A percentile compares a stretch with the other conserved stretches of the same genome.
These are phyloP conservation scores for Rhododendron griersonianum DNA, from an alignment of 148 eudicot species.

Conservation along the genomic window DNA sequence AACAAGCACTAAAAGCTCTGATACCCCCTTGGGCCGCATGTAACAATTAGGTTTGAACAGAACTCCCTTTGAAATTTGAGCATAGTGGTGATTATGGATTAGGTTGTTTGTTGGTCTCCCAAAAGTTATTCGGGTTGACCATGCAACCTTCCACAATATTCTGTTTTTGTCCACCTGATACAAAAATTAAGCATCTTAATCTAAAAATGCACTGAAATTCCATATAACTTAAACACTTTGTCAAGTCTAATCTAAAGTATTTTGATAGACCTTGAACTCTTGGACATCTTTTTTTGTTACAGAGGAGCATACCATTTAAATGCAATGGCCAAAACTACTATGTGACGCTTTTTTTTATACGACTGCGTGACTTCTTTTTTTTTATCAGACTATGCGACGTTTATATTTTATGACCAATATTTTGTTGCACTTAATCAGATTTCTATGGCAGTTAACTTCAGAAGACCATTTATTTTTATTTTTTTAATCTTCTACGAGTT, in stretches of 20 bases:
- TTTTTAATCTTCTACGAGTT: not conserved
- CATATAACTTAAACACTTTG: not conserved
- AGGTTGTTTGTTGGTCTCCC: not conserved
- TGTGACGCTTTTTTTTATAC: not conserved
- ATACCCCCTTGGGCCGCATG: not conserved
- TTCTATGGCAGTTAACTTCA: not conserved
- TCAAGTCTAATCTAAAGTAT: not conserved
- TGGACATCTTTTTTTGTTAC: not conserved
- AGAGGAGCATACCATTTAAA: not conserved
- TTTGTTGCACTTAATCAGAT: not conserved
- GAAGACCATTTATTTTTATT: not conserved
- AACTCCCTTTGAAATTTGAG: not conserved
- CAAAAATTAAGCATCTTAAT: not conserved
- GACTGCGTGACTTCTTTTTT: too few relatives aligned
- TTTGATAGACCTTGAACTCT: not conserved
- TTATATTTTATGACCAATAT: not conserved
- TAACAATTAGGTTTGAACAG: not conserved
- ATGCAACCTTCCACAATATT: not conserved
- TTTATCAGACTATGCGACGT: not conserved
- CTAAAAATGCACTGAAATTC: not conserved
- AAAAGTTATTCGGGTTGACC: not conserved
- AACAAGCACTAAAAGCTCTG: not conserved
- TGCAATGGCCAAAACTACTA: not conserved
- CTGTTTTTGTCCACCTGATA: not conserved
- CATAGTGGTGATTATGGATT: not conserved